Base-by-base conservation (phyloP, 1,284 basidiomycete species). In the Sphaerobolus stellatus region DNA sequence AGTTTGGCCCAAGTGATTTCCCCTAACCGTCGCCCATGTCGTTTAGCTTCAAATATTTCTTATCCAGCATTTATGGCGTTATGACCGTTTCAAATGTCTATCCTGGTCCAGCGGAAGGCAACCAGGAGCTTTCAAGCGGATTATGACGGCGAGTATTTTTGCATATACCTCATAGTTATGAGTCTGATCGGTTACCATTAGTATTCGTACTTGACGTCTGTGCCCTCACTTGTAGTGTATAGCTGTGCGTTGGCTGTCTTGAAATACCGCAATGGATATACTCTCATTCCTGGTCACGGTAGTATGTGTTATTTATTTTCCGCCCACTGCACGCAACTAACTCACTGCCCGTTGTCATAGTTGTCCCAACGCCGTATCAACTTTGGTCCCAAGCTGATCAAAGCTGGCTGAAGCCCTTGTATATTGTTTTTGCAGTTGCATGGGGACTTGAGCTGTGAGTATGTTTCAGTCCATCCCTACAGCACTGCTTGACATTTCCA, bases 371-470 rank as follows among this genome's bases (percentile, higher is more conserved):
- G 41, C 88, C 88, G 0, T 81, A 76, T 61, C 61, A 73, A 44
- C 49, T 78, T 6, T 91, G 88, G 88, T 67, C 72, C 3, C 57
- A 67, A n/a, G 18, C 60, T 1, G 71, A 81, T 18, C 71, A 67
- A 59, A 61, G 61, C 8, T 78, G 79, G 2, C 78, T 88, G 33
- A 74, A 88, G 40, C 88, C 88, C 0, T 68, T 90, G 9, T 78
- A 77, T 58, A 66, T 91, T 5, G 60, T 78, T 14, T 83, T 87
- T 58, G 77, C 87, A 0, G 47, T 88, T 11, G 80, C 72, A 3
- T 91, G 88, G 88, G 74, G 74, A 56, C 67, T 89, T 34, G 89
- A 90, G 70, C 82, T 90, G 88, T 90, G 66, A 48, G 52, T n/a
- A 16, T 18, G 18, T 50, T 18, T 36, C 33, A 18, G 33, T 11